Evolutionary conservation across 2,329 filamentous ascomycete species (phyloP).

Genomic region (Cephalotrichum gorgonifer): DNA sequence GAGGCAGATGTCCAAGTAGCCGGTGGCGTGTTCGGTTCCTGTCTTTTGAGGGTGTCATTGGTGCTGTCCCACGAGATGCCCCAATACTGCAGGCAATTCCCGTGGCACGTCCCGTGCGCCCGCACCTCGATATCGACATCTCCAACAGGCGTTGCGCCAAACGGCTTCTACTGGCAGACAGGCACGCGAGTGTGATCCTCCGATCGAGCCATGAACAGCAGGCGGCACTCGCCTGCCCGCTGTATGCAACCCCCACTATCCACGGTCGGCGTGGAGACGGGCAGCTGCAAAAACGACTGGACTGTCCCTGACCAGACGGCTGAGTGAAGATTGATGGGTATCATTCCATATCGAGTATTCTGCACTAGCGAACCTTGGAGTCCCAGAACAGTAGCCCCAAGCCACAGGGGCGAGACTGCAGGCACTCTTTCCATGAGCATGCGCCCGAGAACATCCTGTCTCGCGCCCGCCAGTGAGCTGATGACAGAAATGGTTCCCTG

Average conservation of each 20-base stretch:
- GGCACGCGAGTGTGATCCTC: constrained; percentile 11
- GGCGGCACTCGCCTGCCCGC: constrained; percentile 17
- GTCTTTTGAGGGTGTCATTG: constrained; percentile 5
- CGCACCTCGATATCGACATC: constrained; percentile 19
- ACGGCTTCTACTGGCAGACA: constrained; percentile 18
- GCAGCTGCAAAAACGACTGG: constrained; percentile 17
- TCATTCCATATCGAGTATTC: constrained; percentile 13
- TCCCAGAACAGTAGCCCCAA: constrained; percentile 14
- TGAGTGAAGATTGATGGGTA: constrained; percentile 16
- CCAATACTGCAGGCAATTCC: constrained; percentile 14
- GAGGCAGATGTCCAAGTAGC: neutral
- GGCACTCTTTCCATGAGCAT: constrained; percentile 16
- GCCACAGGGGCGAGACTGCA: constrained; percentile 15
- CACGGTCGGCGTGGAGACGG: constrained; percentile 8
- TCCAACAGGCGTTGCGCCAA: constrained; percentile 15
- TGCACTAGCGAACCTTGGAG: constrained; percentile 10
- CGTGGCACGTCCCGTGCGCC: constrained; percentile 13
- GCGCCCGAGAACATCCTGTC: constrained; percentile 10
- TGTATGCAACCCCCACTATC: constrained; percentile 7
- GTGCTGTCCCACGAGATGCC: constrained; percentile 12
- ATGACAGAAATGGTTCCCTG: constrained; percentile 16
- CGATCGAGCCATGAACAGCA: constrained; percentile 17
- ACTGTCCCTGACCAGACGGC: constrained; percentile 16
- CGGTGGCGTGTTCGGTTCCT: neutral
- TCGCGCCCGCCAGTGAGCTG: constrained; percentile 8